Base-by-base conservation (phyloP, 306 rosid species). In the Vigna mungo region DNA sequence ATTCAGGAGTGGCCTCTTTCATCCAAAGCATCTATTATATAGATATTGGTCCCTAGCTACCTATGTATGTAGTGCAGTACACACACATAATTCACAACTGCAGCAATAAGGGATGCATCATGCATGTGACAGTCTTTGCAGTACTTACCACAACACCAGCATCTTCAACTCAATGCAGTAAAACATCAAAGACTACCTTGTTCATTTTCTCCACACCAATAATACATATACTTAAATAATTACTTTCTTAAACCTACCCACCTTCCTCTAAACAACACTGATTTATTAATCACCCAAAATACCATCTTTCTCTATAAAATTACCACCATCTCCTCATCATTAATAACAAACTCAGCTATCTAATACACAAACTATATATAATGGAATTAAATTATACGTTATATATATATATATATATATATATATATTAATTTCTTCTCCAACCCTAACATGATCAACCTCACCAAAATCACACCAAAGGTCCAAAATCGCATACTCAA, bases 31-130 rank as follows among this genome's bases (percentile, higher is more conserved):
- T 68, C 68, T 61, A 20, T 70, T 8, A 67, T 64, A 2, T 67
- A 66, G 67, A 18, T 49, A 78, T 79, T 84, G 84, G 87, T 84
- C 87, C 87, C 87, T 64, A 80, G 76, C 84, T 70, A 84, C 47
- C 53, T 71, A 76, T 75, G 71, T 74, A 78, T 44, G 16, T 44
- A 44, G 49, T 12, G 49, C 17, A 20, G 79, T 84, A 84, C 84
- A 79, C 56, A 17, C 37, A 76, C 75, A 84, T 84, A 80, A 80
- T 80, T 84, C 84, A 76, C 52, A 71, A 65, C 77, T 76, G 79
- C 82, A 80, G 80, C 84, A 80, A 76, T 80, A 80, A 75, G 84
- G 52, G 87, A 71, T 76, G 82, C 87, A 71, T 71, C 79, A 69
- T 84, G 80, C 80, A 84, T 76, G 80, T 80, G 74, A 76, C 87